phyloP scores from a whole-genome alignment of 257 asterid species.

The Cinchona pubescens region DNA sequence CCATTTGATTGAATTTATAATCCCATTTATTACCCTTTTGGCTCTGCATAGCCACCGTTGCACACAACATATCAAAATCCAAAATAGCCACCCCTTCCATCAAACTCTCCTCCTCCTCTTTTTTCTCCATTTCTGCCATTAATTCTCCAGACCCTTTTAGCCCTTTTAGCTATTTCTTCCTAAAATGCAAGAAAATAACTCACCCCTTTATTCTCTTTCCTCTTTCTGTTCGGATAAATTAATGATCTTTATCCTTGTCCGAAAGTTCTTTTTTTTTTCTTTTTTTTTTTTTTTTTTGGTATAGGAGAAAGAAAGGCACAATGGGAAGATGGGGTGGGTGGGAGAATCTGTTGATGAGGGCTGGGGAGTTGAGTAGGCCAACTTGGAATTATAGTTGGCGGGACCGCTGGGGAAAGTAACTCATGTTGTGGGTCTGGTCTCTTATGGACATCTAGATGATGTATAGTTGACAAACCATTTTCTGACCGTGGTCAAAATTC shows the following conservation, averaged over 20 bases:
- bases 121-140: slow-evolving; percentile 39
- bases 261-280: background rate
- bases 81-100: slow-evolving; percentile 55
- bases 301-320: background rate
- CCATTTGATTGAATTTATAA: slow-evolving; percentile 40
- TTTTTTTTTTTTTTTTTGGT: background rate
- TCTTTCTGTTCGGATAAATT: background rate
- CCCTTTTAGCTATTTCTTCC: background rate
- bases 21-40: slow-evolving; percentile 71
- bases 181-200: background rate
- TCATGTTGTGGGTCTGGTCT: background rate
- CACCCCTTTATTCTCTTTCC: too few species aligned
- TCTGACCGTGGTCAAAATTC: too few species aligned
- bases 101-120: slow-evolving; percentile 46
- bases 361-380: background rate
- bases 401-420: background rate
- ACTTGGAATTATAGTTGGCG: background rate
- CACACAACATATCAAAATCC: slow-evolving; percentile 88
- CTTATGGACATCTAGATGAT: too few species aligned
- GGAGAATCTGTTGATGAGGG: background rate
- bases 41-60: slow-evolving; percentile 82
- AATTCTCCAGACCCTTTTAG: slow-evolving; percentile 11
- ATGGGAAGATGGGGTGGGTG: background rate
- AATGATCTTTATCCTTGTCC: background rate
- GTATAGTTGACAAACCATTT: too few species aligned